A percentile compares a stretch with the other conserved stretches of the same genome.
These are phyloP conservation scores for Didymosphaeria variabile DNA, from an alignment of 2,329 filamentous ascomycete genomes.

Conservation along the genomic window DNA sequence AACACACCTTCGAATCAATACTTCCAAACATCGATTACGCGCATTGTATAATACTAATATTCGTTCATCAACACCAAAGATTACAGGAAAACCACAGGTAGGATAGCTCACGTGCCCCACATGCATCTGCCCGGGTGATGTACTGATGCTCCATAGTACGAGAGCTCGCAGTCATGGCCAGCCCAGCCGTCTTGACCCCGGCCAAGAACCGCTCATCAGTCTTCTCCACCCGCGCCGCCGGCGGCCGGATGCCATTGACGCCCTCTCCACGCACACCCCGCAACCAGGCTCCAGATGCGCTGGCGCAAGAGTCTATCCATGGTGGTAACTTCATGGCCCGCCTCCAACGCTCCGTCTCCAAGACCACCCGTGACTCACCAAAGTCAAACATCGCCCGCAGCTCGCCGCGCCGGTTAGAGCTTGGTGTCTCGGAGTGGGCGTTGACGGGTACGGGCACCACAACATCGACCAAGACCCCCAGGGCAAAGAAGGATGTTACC, in stretches of 20 bases:
- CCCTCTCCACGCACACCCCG: conserved; percentile 78
- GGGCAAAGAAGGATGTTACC: conserved; percentile 46
- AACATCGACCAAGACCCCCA: conserved; percentile 53
- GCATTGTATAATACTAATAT: conserved; percentile 51
- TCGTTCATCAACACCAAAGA: conserved; percentile 39
- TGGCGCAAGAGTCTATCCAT: conserved; percentile 74
- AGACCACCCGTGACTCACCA: conserved; percentile 80
- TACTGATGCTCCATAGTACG: conserved; percentile 36
- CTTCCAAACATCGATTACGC: conserved; percentile 50
- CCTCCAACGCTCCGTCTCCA: conserved; percentile 75
- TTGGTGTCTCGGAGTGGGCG: conserved; percentile 91
- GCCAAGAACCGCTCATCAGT: conserved; percentile 94
- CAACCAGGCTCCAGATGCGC: conserved; percentile 58
- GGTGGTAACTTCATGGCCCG: conserved; percentile 77
- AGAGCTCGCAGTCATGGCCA: conserved; percentile 73
- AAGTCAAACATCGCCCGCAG: conserved; percentile 94
- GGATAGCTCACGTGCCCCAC: conserved; percentile 18
- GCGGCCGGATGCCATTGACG: conserved; percentile 92
- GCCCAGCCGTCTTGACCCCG: conserved; percentile 83
- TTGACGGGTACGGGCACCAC: conserved; percentile 78
- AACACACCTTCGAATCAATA: conserved; percentile 47
- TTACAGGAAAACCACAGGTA: conserved; percentile 40
- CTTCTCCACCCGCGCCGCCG: conserved; percentile 91
- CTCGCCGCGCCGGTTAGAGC: conserved; percentile 86
- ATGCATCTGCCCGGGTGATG: conserved; percentile 8